These are phyloP conservation scores for Yarrowia sp. DNA, from an alignment of 805 yeast genomes.

Conservation along the genomic window DNA sequence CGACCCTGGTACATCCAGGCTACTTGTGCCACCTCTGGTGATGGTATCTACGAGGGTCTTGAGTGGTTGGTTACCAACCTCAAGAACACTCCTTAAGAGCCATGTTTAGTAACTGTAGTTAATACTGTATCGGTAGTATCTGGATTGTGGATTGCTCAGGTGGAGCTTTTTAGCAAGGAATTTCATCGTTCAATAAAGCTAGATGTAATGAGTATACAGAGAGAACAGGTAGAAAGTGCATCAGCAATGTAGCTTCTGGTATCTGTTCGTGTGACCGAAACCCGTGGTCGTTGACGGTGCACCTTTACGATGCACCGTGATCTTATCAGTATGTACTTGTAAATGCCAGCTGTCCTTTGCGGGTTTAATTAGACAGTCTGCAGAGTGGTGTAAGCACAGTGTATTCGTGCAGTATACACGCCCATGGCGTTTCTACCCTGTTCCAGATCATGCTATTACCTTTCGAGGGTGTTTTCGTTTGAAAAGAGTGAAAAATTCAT, in stretches of 20 bases:
- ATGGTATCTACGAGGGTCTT: conserved; percentile 95
- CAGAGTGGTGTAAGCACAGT: neutral
- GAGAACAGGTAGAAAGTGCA: neutral
- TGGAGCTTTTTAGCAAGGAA: conserved; percentile 8
- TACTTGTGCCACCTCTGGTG: conserved; percentile 98
- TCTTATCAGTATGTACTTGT: conserved; percentile 5
- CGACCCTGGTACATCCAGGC: conserved; percentile 99
- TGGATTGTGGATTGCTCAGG: conserved; percentile 13
- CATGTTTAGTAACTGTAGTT: conserved; percentile 24
- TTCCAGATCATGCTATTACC: neutral
- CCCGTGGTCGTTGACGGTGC: neutral
- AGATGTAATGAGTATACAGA: neutral
- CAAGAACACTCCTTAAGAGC: conserved; percentile 48
- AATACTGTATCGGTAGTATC: conserved; percentile 24
- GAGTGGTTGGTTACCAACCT: conserved; percentile 93
- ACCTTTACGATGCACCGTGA: conserved; percentile 12
- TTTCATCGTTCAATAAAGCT: conserved; percentile 3
- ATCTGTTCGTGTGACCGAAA: too few species aligned
- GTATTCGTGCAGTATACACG: neutral
- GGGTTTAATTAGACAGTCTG: neutral
- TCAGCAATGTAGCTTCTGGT: neutral
- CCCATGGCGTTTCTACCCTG: neutral
- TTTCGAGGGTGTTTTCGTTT: neutral
- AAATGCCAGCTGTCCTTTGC: conserved; percentile 6
- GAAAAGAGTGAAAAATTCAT: neutral